Evolutionary conservation across 164 flowering plant species (phyloP).

Genomic region (Platanus orientalis): DNA sequence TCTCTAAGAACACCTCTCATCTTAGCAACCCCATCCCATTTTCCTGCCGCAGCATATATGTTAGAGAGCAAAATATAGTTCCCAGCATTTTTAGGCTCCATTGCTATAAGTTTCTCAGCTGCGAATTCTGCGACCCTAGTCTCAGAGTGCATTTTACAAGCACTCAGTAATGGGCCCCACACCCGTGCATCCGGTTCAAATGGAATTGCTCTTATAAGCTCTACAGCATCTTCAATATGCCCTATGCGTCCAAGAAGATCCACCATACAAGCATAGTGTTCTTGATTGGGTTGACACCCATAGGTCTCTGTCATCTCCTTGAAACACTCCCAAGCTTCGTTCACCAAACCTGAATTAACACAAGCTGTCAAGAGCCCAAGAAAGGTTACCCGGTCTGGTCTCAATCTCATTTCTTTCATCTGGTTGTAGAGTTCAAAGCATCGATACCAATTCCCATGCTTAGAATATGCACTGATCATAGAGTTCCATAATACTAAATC

Average conservation of each 20-base stretch:
- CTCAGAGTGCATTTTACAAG: conserved; percentile 44
- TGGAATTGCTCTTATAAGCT: conserved; percentile 44
- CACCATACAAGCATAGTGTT: conserved; percentile 73
- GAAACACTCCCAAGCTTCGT: conserved; percentile 45
- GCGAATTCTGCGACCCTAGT: conserved; percentile 40
- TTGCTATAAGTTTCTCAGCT: conserved; percentile 39
- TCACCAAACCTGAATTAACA: conserved; percentile 54
- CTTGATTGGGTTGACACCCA: conserved; percentile 40
- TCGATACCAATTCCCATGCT: conserved; percentile 42
- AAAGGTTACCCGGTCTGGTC: conserved; percentile 51
- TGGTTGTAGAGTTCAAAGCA: conserved; percentile 35
- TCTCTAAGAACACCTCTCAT: conserved; percentile 48
- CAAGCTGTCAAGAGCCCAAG: conserved; percentile 55
- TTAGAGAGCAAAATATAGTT: conserved; percentile 55
- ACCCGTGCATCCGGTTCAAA: conserved; percentile 45
- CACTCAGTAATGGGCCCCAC: conserved; percentile 61
- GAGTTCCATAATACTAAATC: conserved; percentile 56
- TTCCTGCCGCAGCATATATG: conserved; percentile 61
- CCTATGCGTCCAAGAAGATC: conserved; percentile 65
- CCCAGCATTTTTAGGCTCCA: conserved; percentile 63
- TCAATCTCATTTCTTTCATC: conserved; percentile 38
- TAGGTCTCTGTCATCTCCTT: conserved; percentile 44
- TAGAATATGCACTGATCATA: conserved; percentile 55
- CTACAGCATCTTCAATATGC: conserved; percentile 36
- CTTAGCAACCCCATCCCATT: conserved; percentile 54